Evolutionary conservation across 1,139 yeast species (phyloP).

Genomic region (Eremothecium coryli): DNA sequence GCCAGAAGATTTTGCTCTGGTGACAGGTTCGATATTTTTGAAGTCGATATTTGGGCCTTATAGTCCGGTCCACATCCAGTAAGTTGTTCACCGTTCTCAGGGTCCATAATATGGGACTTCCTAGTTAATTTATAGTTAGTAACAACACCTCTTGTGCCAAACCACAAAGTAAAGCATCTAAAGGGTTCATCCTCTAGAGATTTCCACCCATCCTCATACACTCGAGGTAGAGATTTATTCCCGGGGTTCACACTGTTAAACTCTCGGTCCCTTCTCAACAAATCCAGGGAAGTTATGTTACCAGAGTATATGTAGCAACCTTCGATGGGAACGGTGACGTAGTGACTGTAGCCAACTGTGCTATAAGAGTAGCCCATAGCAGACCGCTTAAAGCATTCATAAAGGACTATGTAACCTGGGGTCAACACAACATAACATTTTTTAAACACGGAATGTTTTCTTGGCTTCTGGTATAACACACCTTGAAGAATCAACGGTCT

Average conservation of each 20-base stretch:
- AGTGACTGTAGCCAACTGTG: conserved; percentile 39
- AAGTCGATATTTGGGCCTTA: not conserved
- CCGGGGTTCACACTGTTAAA: conserved; percentile 46
- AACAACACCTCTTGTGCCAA: conserved; percentile 44
- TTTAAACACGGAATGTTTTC: conserved; percentile 57
- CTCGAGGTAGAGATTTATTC: conserved; percentile 52
- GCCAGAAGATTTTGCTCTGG: conserved; percentile 37
- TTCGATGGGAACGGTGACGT: conserved; percentile 49
- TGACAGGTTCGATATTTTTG: conserved; percentile 8
- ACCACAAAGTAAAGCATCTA: conserved; percentile 78
- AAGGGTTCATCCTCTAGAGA: conserved; percentile 65
- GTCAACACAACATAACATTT: conserved; percentile 55
- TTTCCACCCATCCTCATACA: conserved; percentile 76
- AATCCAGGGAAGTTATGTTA: conserved; percentile 45
- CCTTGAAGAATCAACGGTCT: conserved; percentile 57
- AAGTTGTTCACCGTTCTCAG: not conserved
- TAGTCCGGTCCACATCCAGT: not conserved
- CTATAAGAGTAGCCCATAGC: conserved; percentile 40
- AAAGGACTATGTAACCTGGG: conserved; percentile 57
- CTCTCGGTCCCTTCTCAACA: conserved; percentile 40
- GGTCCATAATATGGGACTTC: conserved; percentile 7
- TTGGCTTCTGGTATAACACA: conserved; percentile 53
- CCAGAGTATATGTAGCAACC: conserved; percentile 76
- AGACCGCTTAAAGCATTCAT: conserved; percentile 37
- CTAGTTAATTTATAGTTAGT: not conserved